Evolutionary conservation across 78 protist species (phyloP).

Genomic region (Dictyostelium citrinum): DNA sequence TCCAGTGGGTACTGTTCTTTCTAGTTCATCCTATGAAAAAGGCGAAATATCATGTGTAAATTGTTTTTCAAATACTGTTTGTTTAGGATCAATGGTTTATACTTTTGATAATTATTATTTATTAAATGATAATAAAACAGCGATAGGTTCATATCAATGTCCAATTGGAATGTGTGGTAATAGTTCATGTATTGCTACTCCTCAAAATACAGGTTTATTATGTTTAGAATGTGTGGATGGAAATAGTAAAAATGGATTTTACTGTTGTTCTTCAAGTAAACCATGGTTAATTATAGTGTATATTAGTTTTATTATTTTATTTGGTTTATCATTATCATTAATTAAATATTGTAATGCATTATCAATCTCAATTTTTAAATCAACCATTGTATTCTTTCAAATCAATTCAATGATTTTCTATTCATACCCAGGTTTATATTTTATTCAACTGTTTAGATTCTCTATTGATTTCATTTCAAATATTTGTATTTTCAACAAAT

Average conservation of each 20-base stretch:
- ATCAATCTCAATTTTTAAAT: neutral
- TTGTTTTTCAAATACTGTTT: neutral
- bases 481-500: neutral
- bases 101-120: neutral
- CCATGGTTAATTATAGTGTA: neutral
- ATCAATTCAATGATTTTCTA: neutral
- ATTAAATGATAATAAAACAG: neutral
- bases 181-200: neutral
- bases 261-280: neutral
- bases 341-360: neutral
- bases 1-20: neutral
- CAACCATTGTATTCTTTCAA: neutral
- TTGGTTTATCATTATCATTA: neutral
- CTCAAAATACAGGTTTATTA: neutral
- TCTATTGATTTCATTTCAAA: neutral
- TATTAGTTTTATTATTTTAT: no score
- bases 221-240: neutral
- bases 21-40: neutral
- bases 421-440: neutral
- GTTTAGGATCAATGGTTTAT: neutral
- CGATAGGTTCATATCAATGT: neutral
- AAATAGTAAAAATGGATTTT: neutral
- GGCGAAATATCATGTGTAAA: neutral
- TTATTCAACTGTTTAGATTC: neutral
- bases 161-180: neutral